phyloP scores from a whole-genome alignment of 2,329 filamentous ascomycete species.

The Coleophoma crateriformis region DNA sequence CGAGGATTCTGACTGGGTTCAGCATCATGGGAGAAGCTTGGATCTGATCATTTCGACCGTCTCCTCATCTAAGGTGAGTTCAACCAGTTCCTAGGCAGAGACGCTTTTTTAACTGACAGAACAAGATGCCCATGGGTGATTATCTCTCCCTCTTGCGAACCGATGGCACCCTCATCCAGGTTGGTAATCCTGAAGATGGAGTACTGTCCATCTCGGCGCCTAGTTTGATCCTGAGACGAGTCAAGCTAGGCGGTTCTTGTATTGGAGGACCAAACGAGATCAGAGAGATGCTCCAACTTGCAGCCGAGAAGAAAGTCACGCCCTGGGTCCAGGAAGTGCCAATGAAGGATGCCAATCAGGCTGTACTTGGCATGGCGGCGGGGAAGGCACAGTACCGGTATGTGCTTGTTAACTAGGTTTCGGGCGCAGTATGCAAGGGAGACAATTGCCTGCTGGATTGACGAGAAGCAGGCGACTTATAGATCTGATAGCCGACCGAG shows the following conservation, averaged over 20 bases:
- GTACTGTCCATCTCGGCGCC: conserved; percentile 20
- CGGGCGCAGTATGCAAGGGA: too few species aligned
- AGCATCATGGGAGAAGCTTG: conserved; percentile 27
- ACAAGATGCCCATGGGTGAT: conserved; percentile 41
- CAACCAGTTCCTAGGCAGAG: not conserved
- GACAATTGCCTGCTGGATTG: too few species aligned
- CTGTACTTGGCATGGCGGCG: not conserved
- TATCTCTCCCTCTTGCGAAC: conserved; percentile 53
- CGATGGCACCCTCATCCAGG: conserved; percentile 54
- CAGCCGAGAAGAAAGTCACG: conserved; percentile 45
- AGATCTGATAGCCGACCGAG: too few species aligned
- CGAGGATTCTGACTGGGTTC: conserved; percentile 41
- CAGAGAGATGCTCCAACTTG: conserved; percentile 49
- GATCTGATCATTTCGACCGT: conserved; percentile 53
- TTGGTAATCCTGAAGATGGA: conserved; percentile 53
- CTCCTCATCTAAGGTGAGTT: conserved; percentile 40
- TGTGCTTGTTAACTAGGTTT: not conserved
- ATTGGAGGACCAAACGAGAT: conserved; percentile 55
- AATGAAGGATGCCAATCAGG: not conserved
- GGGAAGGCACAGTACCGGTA: not conserved
- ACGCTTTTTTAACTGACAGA: not conserved
- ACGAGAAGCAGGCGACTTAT: too few species aligned
- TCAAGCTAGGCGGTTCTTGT: conserved; percentile 47
- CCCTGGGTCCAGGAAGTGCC: conserved; percentile 10
- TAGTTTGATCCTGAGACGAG: conserved; percentile 39